Percentiles rank a stretch among this genome's conserved stretches.
Evolutionary conservation across 2,329 filamentous ascomycete genomes (phyloP).

Genomic region (Celoporthe dispersa): DNA sequence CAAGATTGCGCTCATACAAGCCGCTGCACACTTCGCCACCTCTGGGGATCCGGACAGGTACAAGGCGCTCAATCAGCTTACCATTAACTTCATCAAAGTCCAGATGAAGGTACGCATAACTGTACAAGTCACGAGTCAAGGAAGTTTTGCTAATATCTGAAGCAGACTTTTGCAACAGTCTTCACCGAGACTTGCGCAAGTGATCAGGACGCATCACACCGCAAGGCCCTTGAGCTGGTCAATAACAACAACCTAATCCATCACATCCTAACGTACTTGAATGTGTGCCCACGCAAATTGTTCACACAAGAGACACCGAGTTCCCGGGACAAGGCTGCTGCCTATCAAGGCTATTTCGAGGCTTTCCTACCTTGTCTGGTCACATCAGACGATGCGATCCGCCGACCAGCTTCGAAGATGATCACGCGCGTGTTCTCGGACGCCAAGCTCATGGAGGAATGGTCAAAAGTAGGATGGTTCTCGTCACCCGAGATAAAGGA

Average conservation of each 20-base stretch:
- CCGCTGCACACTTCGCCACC: constrained; percentile 65
- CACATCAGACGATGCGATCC: constrained; percentile 54
- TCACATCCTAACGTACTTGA: constrained; percentile 61
- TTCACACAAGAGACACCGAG: constrained; percentile 47
- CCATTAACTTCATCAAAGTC: constrained; percentile 59
- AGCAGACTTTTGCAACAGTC: constrained; percentile 45
- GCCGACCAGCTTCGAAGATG: constrained; percentile 52
- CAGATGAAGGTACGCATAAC: constrained; percentile 56
- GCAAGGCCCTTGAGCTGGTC: constrained; percentile 46
- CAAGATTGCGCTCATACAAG: constrained; percentile 66
- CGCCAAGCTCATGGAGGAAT: constrained; percentile 41
- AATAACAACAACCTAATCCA: constrained; percentile 50
- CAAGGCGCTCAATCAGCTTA: constrained; percentile 57
- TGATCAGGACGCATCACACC: constrained; percentile 45
- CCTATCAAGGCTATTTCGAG: constrained; percentile 53
- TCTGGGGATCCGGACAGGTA: constrained; percentile 55
- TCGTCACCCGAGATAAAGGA: constrained; percentile 44
- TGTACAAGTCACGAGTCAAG: background rate
- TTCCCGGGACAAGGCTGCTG: constrained; percentile 39
- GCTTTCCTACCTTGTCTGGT: constrained; percentile 59
- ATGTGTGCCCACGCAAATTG: constrained; percentile 56
- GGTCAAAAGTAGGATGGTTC: constrained; percentile 44
- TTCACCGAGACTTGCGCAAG: constrained; percentile 44
- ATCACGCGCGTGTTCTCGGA: constrained; percentile 53
- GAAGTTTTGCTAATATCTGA: constrained; percentile 9